A percentile compares a stretch with the other conserved stretches of the same genome.
Conservation (phyloP, 208 protist genomes). For the Herpetomonas samuelpessoai region DNA sequence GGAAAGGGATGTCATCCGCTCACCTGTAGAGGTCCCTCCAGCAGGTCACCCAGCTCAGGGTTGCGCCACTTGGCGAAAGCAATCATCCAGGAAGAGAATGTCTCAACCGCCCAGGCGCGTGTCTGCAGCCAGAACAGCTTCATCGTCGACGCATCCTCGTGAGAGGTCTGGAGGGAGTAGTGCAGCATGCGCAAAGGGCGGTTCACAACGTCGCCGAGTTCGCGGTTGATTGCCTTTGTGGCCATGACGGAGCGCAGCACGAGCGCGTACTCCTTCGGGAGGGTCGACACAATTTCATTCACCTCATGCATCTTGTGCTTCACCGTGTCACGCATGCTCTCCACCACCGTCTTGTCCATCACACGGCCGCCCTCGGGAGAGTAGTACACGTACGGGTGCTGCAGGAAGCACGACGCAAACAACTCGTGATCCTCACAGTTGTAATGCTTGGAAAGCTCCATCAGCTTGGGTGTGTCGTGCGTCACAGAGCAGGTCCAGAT, state of each 20-base stretch:
- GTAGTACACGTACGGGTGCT: constrained; percentile 80
- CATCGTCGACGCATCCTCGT: constrained; percentile 30
- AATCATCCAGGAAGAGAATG: constrained; percentile 47
- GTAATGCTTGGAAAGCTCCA: constrained; percentile 46
- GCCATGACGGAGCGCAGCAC: constrained; percentile 88
- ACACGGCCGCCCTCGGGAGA: constrained; percentile 22
- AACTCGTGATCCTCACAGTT: constrained; percentile 70
- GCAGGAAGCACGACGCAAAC: constrained; percentile 84
- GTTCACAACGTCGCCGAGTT: constrained; percentile 71
- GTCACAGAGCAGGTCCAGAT: constrained; percentile 81
- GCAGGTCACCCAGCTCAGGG: constrained; percentile 47
- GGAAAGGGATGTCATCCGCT: too few species aligned
- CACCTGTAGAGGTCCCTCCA: constrained; percentile 47
- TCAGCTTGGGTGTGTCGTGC: constrained; percentile 55
- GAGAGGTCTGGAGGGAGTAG: constrained; percentile 61
- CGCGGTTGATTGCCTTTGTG: constrained; percentile 81
- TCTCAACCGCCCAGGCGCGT: constrained; percentile 56
- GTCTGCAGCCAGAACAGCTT: constrained; percentile 33
- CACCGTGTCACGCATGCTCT: constrained; percentile 66
- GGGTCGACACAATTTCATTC: constrained; percentile 67
- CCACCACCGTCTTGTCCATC: constrained; percentile 32
- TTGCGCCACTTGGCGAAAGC: constrained; percentile 49
- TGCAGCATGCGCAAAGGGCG: constrained; percentile 74
- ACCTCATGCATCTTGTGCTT: constrained; percentile 75
- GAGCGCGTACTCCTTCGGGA: constrained; percentile 88